These are phyloP conservation scores for Diutina rugosa DNA, from an alignment of 1,139 yeast genomes.

Conservation along the genomic window DNA sequence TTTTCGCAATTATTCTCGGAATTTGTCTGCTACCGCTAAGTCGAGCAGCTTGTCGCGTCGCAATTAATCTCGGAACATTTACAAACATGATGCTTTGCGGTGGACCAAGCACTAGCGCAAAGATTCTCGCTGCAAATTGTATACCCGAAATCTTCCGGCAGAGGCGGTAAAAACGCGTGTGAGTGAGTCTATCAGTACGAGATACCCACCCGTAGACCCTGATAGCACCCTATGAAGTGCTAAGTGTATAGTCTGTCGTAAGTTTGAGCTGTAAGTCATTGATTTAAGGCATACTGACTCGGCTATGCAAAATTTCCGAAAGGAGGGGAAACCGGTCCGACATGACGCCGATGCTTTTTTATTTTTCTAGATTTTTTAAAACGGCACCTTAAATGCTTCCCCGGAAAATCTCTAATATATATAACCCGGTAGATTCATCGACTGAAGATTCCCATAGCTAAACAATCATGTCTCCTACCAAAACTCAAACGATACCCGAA, in stretches of 20 bases:
- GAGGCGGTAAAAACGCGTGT: no score
- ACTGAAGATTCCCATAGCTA: neutral
- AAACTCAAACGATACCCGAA: constrained; percentile 5
- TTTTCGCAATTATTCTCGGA: neutral
- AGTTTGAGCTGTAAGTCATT: no score
- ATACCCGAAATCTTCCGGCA: no score
- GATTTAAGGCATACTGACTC: no score
- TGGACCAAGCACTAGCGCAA: neutral
- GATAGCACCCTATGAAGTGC: no score
- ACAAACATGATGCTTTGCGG: neutral
- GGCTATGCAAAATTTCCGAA: neutral
- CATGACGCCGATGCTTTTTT: neutral
- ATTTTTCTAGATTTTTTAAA: no score
- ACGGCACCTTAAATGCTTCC: neutral
- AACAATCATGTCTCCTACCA: neutral
- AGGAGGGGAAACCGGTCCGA: neutral
- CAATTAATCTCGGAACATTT: neutral
- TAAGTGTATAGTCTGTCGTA: no score
- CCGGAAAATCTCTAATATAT: neutral
- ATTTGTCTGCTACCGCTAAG: neutral
- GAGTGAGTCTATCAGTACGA: no score
- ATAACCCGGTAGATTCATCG: neutral
- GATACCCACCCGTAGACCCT: no score
- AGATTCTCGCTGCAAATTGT: neutral
- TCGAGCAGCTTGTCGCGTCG: neutral